phyloP scores from a whole-genome alignment of 148 eudicot genomes.

The Selenicereus undatus region DNA sequence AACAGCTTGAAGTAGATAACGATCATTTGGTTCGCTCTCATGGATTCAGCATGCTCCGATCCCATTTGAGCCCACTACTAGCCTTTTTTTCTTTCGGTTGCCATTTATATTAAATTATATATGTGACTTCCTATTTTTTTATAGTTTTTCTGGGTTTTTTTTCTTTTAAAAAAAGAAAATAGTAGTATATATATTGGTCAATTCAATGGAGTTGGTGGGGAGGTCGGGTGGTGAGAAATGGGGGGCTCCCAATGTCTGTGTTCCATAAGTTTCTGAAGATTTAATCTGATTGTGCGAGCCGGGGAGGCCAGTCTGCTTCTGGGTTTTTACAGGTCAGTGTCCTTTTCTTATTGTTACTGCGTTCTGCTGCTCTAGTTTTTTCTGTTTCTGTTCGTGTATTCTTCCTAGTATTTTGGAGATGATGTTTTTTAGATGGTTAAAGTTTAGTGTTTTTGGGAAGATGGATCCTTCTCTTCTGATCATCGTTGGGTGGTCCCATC shows the following conservation, averaged over 20 bases:
- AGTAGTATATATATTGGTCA: neutral
- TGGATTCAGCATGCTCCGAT: constrained; percentile 1
- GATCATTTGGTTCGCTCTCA: constrained; percentile 8
- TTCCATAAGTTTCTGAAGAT: constrained; percentile 6
- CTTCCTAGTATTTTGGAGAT: constrained; percentile 14
- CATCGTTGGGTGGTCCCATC: neutral
- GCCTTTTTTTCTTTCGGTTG: neutral
- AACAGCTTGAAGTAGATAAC: constrained; percentile 26
- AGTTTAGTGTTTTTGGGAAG: neutral
- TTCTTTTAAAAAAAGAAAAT: neutral
- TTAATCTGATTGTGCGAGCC: constrained; percentile 18
- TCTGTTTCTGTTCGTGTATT: neutral
- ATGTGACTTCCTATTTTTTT: neutral
- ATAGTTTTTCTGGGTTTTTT: neutral
- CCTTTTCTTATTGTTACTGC: neutral
- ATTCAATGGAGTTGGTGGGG: constrained; percentile 12
- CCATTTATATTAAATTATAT: constrained; percentile 6
- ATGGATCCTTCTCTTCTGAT: neutral
- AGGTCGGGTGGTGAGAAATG: constrained; percentile 22
- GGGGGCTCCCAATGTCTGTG: neutral
- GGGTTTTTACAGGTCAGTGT: constrained; percentile 28
- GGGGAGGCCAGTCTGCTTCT: constrained; percentile 24
- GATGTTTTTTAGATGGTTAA: neutral
- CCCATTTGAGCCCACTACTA: constrained; percentile 20
- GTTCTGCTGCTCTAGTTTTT: neutral